Conservation (phyloP, 768 basidiomycete genomes). For the Tylopilus plumbeoviolaceoides region DNA sequence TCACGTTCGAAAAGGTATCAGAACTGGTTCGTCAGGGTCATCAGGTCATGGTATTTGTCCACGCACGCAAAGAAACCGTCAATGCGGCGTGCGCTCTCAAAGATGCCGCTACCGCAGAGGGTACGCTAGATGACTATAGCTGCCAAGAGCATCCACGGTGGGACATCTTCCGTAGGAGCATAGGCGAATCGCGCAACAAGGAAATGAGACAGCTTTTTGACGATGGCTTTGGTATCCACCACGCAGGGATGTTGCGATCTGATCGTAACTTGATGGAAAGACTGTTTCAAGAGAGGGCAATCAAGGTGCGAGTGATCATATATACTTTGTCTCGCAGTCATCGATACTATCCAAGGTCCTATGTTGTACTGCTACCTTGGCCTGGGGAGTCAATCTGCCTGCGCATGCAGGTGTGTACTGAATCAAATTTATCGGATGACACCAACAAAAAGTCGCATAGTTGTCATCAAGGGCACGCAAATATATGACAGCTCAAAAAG, state of each 20-base stretch:
- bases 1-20: conserved; percentile 87
- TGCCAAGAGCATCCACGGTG: conserved; percentile 79
- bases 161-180: conserved; percentile 67
- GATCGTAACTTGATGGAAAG: conserved; percentile 95
- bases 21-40: conserved; percentile 88
- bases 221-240: conserved; percentile 92
- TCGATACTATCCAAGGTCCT: conserved; percentile 59
- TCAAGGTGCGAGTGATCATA: conserved; percentile 64
- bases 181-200: conserved; percentile 83
- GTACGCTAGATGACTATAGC: conserved; percentile 70
- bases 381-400: conserved; percentile 99
- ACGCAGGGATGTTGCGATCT: conserved; percentile 94
- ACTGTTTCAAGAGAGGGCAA: conserved; percentile 85
- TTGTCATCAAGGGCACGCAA: conserved; percentile 96
- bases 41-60: conserved; percentile 99
- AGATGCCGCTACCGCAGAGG: conserved; percentile 72
- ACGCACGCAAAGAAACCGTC: conserved; percentile 97
- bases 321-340: neutral
- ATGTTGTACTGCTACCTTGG: conserved; percentile 96
- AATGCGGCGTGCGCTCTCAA: conserved; percentile 80
- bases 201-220: conserved; percentile 97
- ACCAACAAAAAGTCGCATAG: conserved; percentile 36
- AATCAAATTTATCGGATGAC: conserved; percentile 3
- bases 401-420: conserved; percentile 80
- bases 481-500: conserved; percentile 91